Evolutionary conservation across 1,139 yeast species (phyloP), one percentile per base, ranked within the genome.

Genomic region (Nakaseomyces sp.): DNA sequence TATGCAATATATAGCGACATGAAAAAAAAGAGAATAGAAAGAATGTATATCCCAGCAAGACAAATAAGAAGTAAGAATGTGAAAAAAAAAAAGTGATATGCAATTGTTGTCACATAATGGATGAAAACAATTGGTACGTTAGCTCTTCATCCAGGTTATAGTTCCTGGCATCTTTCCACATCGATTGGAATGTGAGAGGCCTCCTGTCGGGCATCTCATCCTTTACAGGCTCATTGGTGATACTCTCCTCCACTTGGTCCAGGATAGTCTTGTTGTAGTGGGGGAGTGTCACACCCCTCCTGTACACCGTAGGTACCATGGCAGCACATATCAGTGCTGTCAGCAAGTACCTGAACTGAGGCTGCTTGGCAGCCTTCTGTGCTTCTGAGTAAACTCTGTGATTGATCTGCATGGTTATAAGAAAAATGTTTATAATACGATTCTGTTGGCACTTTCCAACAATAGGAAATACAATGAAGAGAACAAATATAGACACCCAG

Each of bases 291-390:
- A 37, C 25, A 20, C 47, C 38, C 38, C 50, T 37, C 39, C 58
- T 49, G 35, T 56, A 56, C 36, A 56, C 44, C 1, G 59, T 50
- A 7, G 63, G 63, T 3, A 57, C 54, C 28, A 55, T 47, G 1
- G 60, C 58, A 29, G 57, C 60, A 38, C 58, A 51, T 4, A 52
- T 47, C 18, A 54, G 37, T 8, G 59, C 63, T 18, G 55, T 31
- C 47, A 56, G 43, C 37, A 57, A 37, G 38, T 51, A 52, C 25
- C 47, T 52, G 45, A 57, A 52, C 17, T 52, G 51, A 1, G 61
- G 61, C 32, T 42, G 43, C 24, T 52, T 47, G 3, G 57, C 60
- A 13, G 48, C 47, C 33, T 45, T 30, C 41, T 57, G 60, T 6
- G 58, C 60, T 42, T 58, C 61, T 30, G 53, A 35, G 32, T 54